Evolutionary conservation across 2,329 filamentous ascomycete genomes (phyloP), one percentile per base, ranked within the genome.

Genomic region (Aspergillus uvarum): DNA sequence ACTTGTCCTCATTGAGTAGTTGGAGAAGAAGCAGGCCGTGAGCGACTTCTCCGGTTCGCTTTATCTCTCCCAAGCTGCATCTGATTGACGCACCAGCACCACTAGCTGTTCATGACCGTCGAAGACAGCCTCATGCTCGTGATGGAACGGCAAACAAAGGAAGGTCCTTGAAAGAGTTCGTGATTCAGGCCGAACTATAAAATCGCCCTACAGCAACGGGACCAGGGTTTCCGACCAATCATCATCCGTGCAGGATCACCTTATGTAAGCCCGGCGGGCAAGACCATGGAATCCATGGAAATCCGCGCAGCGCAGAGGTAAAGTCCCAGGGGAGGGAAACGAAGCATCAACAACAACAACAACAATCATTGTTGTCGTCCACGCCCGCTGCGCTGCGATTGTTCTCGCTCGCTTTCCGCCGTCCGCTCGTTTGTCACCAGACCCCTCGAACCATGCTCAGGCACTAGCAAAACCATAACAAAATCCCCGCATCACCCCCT

Each of bases 361-460:
- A 31, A 65, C 26, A 29, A 29, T 29, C 26, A 2, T 65, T 65
- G 63, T 65, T 63, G 62, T 65, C 51, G 56, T 26, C 26, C 26
- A 10, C 14, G 42, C 59, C 2, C 50, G 53, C n/a, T 16, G 26
- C 38, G 42, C 22, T 22, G 10, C 58, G 53, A 68, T 68, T 65
- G 54, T 56, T 59, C 59, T 57, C 31, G 19, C 26, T 29, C 26
- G 1, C 26, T 29, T 3, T 29, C 26, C 8, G 26, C 7, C 2
- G 1, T 61, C 35, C 48, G 50, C 38, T 44, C 38, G 14, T 44
- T n/a, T n/a, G n/a, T n/a, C n/a, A n/a, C n/a, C n/a, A n/a, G n/a
- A n/a, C n/a, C n/a, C n/a, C n/a, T n/a, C n/a, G n/a, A n/a, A 44
- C 4, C 38, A 44, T 44, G 38, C 38, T 19, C 38, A n/a, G 14